Conservation (phyloP, 108 stramenopile genomes). For the Skeletonema potamos region DNA sequence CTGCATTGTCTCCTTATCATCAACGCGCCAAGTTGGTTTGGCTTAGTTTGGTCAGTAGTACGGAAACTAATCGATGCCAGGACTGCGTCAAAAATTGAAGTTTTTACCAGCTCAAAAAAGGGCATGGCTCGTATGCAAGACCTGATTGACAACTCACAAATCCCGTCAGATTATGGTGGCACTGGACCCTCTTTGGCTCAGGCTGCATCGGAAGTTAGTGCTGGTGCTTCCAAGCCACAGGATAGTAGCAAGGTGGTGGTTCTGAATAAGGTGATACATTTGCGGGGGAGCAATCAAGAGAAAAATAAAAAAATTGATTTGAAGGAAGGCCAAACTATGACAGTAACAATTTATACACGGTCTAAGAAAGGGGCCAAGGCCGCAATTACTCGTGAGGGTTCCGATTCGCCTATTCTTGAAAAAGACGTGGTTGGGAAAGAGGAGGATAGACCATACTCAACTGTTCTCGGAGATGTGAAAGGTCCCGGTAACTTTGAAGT, state of each 20-base stretch:
- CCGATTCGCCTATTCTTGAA: not conserved
- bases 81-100: slow-evolving; percentile 48
- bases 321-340: slow-evolving; percentile 10
- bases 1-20: slow-evolving; percentile 41
- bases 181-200: slow-evolving; percentile 28
- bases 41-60: slow-evolving; percentile 35
- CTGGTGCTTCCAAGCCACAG: not conserved
- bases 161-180: slow-evolving; percentile 40
- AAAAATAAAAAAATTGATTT: slow-evolving; percentile 16
- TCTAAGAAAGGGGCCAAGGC: slow-evolving; percentile 19
- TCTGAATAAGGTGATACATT: slow-evolving; percentile 19
- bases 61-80: slow-evolving; percentile 41
- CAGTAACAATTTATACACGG: slow-evolving; percentile 29
- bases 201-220: slow-evolving; percentile 7
- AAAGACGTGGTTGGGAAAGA: slow-evolving; percentile 17
- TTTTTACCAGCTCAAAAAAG: slow-evolving; percentile 28
- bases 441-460: slow-evolving; percentile 28
- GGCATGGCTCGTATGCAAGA: slow-evolving; percentile 31
- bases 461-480: slow-evolving; percentile 16
- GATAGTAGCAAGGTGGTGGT: slow-evolving; percentile 14
- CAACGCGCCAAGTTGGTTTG: slow-evolving; percentile 47
- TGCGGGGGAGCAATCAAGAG: slow-evolving; percentile 21
- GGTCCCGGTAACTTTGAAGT: slow-evolving; percentile 26
- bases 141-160: slow-evolving; percentile 39
- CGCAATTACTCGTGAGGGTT: slow-evolving; percentile 8